phyloP scores from a whole-genome alignment of 2,329 filamentous ascomycete genomes.

The Fusarium sarcochroum region DNA sequence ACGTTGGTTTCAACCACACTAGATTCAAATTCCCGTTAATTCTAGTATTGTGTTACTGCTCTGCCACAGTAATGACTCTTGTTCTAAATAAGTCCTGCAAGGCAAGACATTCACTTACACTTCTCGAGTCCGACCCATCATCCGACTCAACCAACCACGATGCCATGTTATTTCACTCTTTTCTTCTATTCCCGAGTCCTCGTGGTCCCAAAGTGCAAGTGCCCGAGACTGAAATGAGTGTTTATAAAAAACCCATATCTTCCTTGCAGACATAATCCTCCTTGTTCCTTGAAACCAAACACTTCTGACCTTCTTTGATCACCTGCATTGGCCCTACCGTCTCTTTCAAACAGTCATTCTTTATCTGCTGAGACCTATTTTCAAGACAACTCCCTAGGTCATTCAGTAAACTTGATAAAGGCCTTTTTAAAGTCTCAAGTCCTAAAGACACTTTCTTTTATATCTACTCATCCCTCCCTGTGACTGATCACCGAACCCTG shows the following conservation, averaged over 20 bases:
- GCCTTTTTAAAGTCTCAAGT: conserved; percentile 9
- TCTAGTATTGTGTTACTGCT: background rate
- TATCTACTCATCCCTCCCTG: conserved; percentile 15
- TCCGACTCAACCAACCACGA: conserved; percentile 37
- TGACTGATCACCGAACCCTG: conserved; percentile 7
- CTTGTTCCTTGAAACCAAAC: conserved; percentile 22
- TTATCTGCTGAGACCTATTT: conserved; percentile 29
- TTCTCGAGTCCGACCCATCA: conserved; percentile 30
- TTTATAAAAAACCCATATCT: conserved; percentile 25
- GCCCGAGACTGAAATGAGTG: conserved; percentile 5
- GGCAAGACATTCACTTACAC: conserved; percentile 35
- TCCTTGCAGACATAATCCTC: conserved; percentile 4
- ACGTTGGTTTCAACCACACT: conserved; percentile 12
- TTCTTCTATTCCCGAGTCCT: conserved; percentile 11
- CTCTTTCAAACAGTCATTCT: conserved; percentile 43
- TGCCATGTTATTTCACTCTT: conserved; percentile 6
- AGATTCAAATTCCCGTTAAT: conserved; percentile 14
- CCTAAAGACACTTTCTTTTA: conserved; percentile 24
- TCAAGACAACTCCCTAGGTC: conserved; percentile 44
- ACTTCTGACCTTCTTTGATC: conserved; percentile 48
- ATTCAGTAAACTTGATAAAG: conserved; percentile 29
- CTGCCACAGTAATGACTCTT: conserved; percentile 24
- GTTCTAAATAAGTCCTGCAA: conserved; percentile 27
- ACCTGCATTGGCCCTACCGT: conserved; percentile 46
- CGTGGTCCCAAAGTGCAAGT: conserved; percentile 32